A percentile compares a stretch with the other conserved stretches of the same genome.
phyloP scores from a whole-genome alignment of 495 filamentous ascomycete genomes.

The Neurospora pannonica region DNA sequence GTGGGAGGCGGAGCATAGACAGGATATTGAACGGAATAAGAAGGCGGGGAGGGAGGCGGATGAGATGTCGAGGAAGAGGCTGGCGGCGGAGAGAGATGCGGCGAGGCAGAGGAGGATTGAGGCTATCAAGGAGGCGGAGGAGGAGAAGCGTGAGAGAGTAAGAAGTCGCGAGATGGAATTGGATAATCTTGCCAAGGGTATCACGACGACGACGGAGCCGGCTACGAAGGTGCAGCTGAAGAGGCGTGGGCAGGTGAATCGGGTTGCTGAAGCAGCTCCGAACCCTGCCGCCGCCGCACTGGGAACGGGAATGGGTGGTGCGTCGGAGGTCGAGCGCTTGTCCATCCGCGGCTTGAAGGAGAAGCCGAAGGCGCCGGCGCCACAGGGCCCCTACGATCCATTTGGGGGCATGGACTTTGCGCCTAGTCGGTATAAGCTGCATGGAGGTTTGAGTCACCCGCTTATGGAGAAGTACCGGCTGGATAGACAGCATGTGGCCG shows the following conservation, averaged over 20 bases:
- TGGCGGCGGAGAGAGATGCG: slow-evolving; percentile 39
- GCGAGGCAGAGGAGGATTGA: slow-evolving; percentile 49
- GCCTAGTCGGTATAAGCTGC: slow-evolving; percentile 57
- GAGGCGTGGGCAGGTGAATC: slow-evolving; percentile 44
- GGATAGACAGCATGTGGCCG: slow-evolving; percentile 45
- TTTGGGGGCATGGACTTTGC: slow-evolving; percentile 65
- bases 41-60: slow-evolving; percentile 53
- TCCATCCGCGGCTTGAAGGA: slow-evolving; percentile 72
- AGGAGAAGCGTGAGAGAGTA: slow-evolving; percentile 43
- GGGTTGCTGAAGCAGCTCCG: slow-evolving; percentile 17
- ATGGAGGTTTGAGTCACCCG: slow-evolving; percentile 46
- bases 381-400: slow-evolving; percentile 69
- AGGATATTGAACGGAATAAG: slow-evolving; percentile 64
- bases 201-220: slow-evolving; percentile 23
- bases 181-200: slow-evolving; percentile 31
- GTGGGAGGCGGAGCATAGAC: slow-evolving; percentile 59
- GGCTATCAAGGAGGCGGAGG: slow-evolving; percentile 48
- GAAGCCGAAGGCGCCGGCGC: slow-evolving; percentile 26
- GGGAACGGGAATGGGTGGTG: not conserved
- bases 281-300: not conserved
- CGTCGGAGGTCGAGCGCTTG: slow-evolving; percentile 31
- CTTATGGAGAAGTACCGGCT: slow-evolving; percentile 40
- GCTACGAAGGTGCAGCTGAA: slow-evolving; percentile 54
- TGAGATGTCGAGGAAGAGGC: slow-evolving; percentile 25
- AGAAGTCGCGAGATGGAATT: slow-evolving; percentile 39